Base-by-base conservation (phyloP, 371 early-diverging fungal species). In the Mucor plumbeus region DNA sequence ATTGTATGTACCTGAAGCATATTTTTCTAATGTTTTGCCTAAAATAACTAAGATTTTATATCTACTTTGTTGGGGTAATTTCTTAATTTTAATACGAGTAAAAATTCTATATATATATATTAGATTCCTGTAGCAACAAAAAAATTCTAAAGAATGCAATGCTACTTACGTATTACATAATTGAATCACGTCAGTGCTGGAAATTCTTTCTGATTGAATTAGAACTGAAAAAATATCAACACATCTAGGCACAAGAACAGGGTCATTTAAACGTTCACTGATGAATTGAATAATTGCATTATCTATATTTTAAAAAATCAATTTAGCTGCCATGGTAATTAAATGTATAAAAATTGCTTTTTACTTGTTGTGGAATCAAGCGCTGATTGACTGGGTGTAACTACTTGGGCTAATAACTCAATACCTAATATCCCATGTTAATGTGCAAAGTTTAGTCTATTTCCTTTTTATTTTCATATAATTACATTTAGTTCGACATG, bases 361-460 rank as follows among this genome's bases (percentile, higher is more conserved):
- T 63, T 68, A 77, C 78, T 70, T 59, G 75, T 63, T 21, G 43
- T 7, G 19, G 59, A 56, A 41, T 75, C 62, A 26, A 78, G 55
- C 10, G 65, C 43, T 9, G 68, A 57, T 40, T 69, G 71, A 60
- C 75, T 73, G 40, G 75, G 78, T 44, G 61, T 53, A 11, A 75
- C 68, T 14, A 75, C 62, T 64, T 75, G 75, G 4, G 75, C 71
- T 19, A 75, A 64, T 36, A 78, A 54, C 26, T 73, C 71, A 26
- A 71, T 59, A 60, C 78, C 78, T 78, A 61, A 3, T 26, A 50
- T 33, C 36, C 36, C 56, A 33, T 36, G 39, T 40, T 19, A 61
- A 4, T 35, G 14, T 6, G 14, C 0, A 35, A 58, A 26, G n/a
- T 26, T 3, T 26, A 26, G 26, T 26, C 1, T 3, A 26, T 26